Evolutionary conservation across 2,329 filamentous ascomycete species (phyloP).

Genomic region (Zasmidium cellare): DNA sequence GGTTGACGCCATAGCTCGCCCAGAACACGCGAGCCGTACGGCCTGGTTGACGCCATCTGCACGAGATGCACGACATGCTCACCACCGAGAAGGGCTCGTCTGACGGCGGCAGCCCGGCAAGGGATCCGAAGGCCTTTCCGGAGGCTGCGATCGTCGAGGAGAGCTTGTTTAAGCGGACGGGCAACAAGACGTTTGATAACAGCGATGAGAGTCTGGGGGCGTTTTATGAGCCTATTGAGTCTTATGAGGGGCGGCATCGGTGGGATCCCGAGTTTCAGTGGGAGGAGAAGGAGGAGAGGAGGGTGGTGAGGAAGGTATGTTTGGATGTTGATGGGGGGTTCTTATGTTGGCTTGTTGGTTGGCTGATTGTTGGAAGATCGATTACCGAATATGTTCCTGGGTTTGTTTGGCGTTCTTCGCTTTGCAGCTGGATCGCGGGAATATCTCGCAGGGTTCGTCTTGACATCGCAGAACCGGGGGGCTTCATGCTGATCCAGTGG

Average conservation of each 20-base stretch:
- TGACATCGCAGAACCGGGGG: no score
- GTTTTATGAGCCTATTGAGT: slow-evolving; percentile 53
- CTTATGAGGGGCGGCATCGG: slow-evolving; percentile 59
- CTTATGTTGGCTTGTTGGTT: not conserved
- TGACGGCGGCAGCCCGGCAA: not conserved
- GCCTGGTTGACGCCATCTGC: no score
- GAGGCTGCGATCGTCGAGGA: slow-evolving; percentile 19
- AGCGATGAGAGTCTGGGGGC: slow-evolving; percentile 36
- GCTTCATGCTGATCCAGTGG: no score
- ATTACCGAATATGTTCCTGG: slow-evolving; percentile 53
- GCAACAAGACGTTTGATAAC: slow-evolving; percentile 38
- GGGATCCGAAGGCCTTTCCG: slow-evolving; percentile 16
- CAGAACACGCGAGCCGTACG: not conserved
- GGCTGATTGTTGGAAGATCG: slow-evolving; percentile 49
- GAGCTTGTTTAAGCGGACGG: slow-evolving; percentile 17
- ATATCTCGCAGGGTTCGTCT: slow-evolving; percentile 64
- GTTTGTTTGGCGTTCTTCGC: slow-evolving; percentile 58
- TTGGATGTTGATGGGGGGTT: not conserved
- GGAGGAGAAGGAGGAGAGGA: slow-evolving; percentile 58
- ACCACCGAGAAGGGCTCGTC: not conserved
- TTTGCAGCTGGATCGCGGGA: slow-evolving; percentile 57
- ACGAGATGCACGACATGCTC: no score
- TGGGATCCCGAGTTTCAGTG: slow-evolving; percentile 59
- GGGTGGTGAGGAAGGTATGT: slow-evolving; percentile 53
- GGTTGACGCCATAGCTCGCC: not conserved